Percentiles rank a stretch among this genome's conserved stretches.
Conservation (phyloP, 108 stramenopile species). For the Craspedostauros australis region DNA sequence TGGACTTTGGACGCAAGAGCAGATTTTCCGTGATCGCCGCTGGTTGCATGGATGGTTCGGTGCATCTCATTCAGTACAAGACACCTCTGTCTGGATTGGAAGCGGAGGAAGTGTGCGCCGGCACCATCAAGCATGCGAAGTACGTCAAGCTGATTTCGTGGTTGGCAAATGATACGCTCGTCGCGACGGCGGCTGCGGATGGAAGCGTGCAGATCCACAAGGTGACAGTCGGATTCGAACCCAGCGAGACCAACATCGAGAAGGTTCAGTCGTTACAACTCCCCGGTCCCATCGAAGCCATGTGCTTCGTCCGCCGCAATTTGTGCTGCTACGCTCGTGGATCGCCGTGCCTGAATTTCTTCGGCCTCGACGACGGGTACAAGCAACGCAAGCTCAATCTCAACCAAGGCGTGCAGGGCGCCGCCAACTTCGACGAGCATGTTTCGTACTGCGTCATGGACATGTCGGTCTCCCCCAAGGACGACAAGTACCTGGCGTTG, state of each 20-base stretch:
- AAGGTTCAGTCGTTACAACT: slow-evolving; percentile 58
- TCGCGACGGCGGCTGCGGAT: slow-evolving; percentile 79
- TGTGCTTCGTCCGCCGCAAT: slow-evolving; percentile 61
- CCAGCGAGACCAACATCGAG: slow-evolving; percentile 8
- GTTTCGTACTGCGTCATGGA: slow-evolving; percentile 81
- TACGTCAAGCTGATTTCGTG: slow-evolving; percentile 67
- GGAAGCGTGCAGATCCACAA: slow-evolving; percentile 61
- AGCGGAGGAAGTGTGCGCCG: slow-evolving; percentile 13
- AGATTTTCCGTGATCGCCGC: slow-evolving; percentile 51
- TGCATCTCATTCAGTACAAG: slow-evolving; percentile 43
- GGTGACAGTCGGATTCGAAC: slow-evolving; percentile 23
- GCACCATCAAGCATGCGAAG: slow-evolving; percentile 50
- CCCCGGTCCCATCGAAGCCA: slow-evolving; percentile 52
- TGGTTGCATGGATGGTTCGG: slow-evolving; percentile 73
- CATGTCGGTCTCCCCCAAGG: slow-evolving; percentile 40
- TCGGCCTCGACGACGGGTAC: slow-evolving; percentile 52
- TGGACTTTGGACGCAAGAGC: slow-evolving; percentile 48
- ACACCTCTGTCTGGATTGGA: slow-evolving; percentile 11
- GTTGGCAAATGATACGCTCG: slow-evolving; percentile 45
- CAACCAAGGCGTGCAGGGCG: slow-evolving; percentile 40
- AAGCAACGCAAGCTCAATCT: slow-evolving; percentile 54
- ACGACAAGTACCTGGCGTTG: slow-evolving; percentile 57
- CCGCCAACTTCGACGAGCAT: slow-evolving; percentile 70
- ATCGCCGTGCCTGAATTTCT: slow-evolving; percentile 56
- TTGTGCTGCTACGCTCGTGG: slow-evolving; percentile 71